A percentile compares a stretch with the other conserved stretches of the same genome.
phyloP scores from a whole-genome alignment of 371 early-diverging fungal genomes.

The Apophysomyces elegans region DNA sequence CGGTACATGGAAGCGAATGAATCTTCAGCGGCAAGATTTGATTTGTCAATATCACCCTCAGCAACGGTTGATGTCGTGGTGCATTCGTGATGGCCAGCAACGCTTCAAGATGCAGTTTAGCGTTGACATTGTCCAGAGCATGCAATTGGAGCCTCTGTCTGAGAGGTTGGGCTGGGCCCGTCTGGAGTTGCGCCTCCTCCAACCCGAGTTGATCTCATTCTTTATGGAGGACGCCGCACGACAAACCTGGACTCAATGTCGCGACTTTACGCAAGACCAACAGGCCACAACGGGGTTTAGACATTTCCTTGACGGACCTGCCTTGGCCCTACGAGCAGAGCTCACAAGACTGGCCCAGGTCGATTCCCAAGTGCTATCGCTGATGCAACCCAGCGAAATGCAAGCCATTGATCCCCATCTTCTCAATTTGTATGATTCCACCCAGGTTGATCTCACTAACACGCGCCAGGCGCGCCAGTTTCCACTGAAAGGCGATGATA shows the following conservation, averaged over 20 bases:
- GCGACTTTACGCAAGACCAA: constrained; percentile 77
- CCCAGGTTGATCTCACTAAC: background rate
- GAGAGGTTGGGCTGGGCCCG: constrained; percentile 43
- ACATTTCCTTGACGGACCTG: constrained; percentile 48
- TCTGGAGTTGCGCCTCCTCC: constrained; percentile 30
- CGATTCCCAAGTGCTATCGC: constrained; percentile 16
- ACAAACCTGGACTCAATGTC: constrained; percentile 66
- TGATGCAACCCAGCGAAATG: constrained; percentile 15
- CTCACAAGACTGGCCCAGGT: constrained; percentile 29
- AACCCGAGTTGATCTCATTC: constrained; percentile 50
- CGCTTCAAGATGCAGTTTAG: constrained; percentile 77
- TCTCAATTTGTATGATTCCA: constrained; percentile 4
- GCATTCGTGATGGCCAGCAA: constrained; percentile 66
- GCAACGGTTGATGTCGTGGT: constrained; percentile 64
- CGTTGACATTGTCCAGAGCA: constrained; percentile 52
- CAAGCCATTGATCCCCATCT: constrained; percentile 53
- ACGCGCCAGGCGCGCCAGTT: background rate
- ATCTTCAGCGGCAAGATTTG: constrained; percentile 56
- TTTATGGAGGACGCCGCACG: constrained; percentile 56
- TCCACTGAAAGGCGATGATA: background rate
- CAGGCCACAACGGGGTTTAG: constrained; percentile 54
- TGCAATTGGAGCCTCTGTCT: constrained; percentile 47
- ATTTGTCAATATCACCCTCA: constrained; percentile 60
- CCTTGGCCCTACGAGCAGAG: constrained; percentile 40
- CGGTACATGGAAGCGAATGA: constrained; percentile 81